Evolutionary conservation across 108 stramenopile genomes (phyloP), one percentile per base, ranked within the genome.

Genomic region (Nannochloropsis granulata): DNA sequence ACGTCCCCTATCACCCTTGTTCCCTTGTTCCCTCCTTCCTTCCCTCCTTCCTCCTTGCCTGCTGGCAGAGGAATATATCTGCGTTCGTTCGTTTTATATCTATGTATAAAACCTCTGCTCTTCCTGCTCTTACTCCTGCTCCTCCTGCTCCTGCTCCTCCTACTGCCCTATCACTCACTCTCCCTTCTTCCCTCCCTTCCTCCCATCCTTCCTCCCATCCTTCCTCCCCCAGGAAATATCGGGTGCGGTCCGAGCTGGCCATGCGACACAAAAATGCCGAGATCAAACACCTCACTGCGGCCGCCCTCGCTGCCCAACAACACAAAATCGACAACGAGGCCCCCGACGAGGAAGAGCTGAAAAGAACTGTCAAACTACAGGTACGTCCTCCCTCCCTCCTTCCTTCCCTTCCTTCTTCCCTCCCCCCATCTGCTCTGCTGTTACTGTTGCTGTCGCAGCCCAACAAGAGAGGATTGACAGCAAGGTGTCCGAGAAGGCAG

Each of bases 161-260:
- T 23, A 5, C 78, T n/a, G n/a, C n/a, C n/a, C n/a, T 5, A 78
- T 23, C 78, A 11, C 25, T 25, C 21, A 14, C 78, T 7, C 19
- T 2, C 1, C 14, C 79, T 11, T 12, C 16, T 16, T 25, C 78
- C 78, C 84, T 43, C 34, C 24, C 82, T 81, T 79, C 43, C 82
- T 78, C 44, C 82, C 82, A 9, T 82, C 82, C 16, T 79, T 56
- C 43, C 86, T 82, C 82, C 56, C n/a, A 71, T 42, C 79, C 85
- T 85, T 8, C 79, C 84, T 24, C 87, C 25, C 85, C 43, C 24
- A 79, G 88, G 13, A 85, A 79, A 44, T 87, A 84, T 45, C 24
- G 87, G 19, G 86, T 87, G 25, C 81, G 46, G 84, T 24, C 87
- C 14, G 88, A 87, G 83, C 44, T 89, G 13, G 80, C 80, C 24